These are phyloP conservation scores for Trichoderma sp. DNA, from an alignment of 2,329 filamentous ascomycete species.

Conservation along the genomic window DNA sequence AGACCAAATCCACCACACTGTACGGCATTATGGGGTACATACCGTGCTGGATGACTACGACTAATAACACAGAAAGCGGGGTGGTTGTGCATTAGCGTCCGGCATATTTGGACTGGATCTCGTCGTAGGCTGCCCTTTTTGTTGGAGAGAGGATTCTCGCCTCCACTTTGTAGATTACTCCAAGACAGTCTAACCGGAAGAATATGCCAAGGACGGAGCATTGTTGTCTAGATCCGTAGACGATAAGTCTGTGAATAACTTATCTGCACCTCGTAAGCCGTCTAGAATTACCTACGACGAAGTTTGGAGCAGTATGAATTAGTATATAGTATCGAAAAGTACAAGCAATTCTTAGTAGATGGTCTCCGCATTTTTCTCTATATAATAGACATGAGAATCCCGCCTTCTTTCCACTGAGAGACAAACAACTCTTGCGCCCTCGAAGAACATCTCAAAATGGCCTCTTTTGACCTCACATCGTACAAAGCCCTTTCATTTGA, in stretches of 20 bases:
- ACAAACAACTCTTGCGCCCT: not conserved
- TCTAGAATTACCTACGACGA: not conserved
- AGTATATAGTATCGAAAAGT: not conserved
- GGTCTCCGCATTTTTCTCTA: not conserved
- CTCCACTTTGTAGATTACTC: not conserved
- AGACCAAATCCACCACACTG: not conserved
- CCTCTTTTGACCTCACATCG: constrained; percentile 4
- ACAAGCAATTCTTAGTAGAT: not conserved
- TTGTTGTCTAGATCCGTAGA: not conserved
- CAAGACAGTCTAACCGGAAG: not conserved
- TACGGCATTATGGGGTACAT: not conserved
- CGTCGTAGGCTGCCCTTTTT: constrained; percentile 5
- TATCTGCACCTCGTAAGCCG: not conserved
- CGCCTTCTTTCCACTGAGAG: not conserved
- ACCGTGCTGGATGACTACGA: not conserved
- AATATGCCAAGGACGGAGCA: not conserved
- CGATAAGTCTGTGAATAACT: not conserved
- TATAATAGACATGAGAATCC: not conserved
- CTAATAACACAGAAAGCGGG: not conserved
- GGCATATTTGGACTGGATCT: not conserved
- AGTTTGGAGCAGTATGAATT: not conserved
- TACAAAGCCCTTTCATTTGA: constrained; percentile 61
- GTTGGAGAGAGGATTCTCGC: not conserved
- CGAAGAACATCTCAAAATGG: not conserved
- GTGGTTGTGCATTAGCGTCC: not conserved